Evolutionary conservation across 2,329 filamentous ascomycete species (phyloP).

Genomic region (Penicillium sp.): DNA sequence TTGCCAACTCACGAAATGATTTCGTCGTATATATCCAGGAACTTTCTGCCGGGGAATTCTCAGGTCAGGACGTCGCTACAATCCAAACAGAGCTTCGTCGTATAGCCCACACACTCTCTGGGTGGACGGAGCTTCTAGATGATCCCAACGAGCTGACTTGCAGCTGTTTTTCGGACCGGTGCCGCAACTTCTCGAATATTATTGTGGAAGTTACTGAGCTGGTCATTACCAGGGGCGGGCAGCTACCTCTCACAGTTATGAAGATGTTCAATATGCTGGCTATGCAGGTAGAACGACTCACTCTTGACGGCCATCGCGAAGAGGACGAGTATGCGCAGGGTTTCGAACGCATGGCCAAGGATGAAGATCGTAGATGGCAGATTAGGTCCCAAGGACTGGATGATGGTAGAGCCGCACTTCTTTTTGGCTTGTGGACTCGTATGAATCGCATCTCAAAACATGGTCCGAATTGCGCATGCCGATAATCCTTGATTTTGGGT

Average conservation of each 20-base stretch:
- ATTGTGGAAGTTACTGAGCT: neutral
- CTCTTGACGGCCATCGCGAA: neutral
- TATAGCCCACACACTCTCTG: neutral
- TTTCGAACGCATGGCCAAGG: neutral
- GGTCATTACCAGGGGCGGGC: neutral
- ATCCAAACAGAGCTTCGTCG: neutral
- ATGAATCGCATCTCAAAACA: neutral
- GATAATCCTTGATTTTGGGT: neutral
- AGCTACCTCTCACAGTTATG: neutral
- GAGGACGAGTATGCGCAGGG: neutral
- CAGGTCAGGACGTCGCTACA: neutral
- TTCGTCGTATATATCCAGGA: neutral
- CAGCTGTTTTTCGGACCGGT: neutral
- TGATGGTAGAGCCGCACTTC: neutral
- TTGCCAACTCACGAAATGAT: neutral
- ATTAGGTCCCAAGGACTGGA: neutral
- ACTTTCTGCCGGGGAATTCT: neutral
- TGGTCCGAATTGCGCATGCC: neutral
- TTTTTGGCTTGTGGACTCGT: neutral
- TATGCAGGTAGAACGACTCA: neutral
- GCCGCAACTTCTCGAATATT: neutral
- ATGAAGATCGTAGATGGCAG: conserved; percentile 3
- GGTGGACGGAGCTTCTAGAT: neutral
- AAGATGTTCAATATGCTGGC: neutral
- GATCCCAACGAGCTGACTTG: neutral